Evolutionary conservation across 2,329 filamentous ascomycete genomes (phyloP), one percentile per base, ranked within the genome.

Genomic region (Stachybotrys chartarum): DNA sequence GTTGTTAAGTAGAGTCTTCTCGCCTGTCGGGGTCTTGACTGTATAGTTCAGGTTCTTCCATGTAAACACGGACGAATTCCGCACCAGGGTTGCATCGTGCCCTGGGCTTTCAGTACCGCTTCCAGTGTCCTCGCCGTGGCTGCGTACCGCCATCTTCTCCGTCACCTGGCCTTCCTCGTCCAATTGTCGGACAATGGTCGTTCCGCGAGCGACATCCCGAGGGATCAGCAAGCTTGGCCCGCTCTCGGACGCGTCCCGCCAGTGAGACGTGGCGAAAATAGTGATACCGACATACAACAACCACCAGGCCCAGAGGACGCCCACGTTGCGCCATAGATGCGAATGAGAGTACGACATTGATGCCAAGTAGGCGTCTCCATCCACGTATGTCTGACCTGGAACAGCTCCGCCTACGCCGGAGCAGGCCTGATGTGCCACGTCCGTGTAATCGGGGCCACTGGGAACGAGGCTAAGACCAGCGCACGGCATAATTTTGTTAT

Each of bases 11-110:
- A 96, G 83, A 12, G 81, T 75, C 8, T 87, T 83, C 79, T 90
- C 75, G 4, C 81, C 82, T 1, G 71, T 68, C 0, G 79, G 76
- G 0, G 81, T 84, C 60, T 83, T 79, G 57, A 91, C 87, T 0
- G 82, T 87, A 64, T 90, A 91, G 1, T 75, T 79, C 0, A 91
- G 78, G 56, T 89, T 80, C 65, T 86, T 86, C 86, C 87, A 91
- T 1, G 87, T 91, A 61, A 90, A 89, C 0, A 88, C 75, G 0
- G 83, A 85, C 0, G 80, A 86, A 66, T 88, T 88, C 30, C 79
- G 79, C 32, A 85, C 70, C 1, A 88, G 73, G 32, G 75, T 64
- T 5, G 55, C 54, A 30, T 53, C 52, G 64, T 24, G 24, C 14
- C 35, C 35, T 42, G 35, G 35, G 54, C 53, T 16, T 60, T 55